phyloP scores from a whole-genome alignment of 2,329 filamentous ascomycete species.

The Epichloe uncinata region DNA sequence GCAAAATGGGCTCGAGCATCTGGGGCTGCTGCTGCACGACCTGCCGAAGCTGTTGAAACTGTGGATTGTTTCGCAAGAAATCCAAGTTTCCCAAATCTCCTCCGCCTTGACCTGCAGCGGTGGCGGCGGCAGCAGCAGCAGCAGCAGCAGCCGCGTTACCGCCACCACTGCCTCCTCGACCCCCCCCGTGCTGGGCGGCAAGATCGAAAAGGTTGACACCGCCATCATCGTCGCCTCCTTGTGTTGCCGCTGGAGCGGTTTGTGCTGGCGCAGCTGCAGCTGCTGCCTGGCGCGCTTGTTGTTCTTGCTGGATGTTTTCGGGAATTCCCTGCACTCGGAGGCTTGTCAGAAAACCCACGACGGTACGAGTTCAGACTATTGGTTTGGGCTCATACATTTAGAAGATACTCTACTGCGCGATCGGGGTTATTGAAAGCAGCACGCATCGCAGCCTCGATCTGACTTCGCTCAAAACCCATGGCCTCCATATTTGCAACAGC shows the following conservation, averaged over 20 bases:
- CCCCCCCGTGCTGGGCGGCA: constrained; percentile 58
- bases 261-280: constrained; percentile 25
- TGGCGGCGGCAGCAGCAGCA: constrained; percentile 29
- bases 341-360: background rate
- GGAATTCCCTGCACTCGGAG: constrained; percentile 61
- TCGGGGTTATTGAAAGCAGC: constrained; percentile 96
- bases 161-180: constrained; percentile 29
- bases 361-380: background rate
- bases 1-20: constrained; percentile 96
- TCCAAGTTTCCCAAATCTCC: constrained; percentile 67
- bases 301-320: constrained; percentile 63
- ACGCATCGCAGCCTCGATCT: constrained; percentile 89
- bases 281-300: constrained; percentile 36
- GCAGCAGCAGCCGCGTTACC: constrained; percentile 26
- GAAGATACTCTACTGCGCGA: constrained; percentile 88
- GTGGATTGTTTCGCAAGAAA: constrained; percentile 86
- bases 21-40: constrained; percentile 95
- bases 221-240: constrained; percentile 45
- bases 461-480: constrained; percentile 84
- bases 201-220: constrained; percentile 86
- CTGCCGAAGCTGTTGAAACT: constrained; percentile 95
- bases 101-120: constrained; percentile 34
- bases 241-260: constrained; percentile 16
- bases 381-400: constrained; percentile 49
- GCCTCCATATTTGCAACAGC: constrained; percentile 89